Conservation (phyloP, 768 basidiomycete species). For the Suillus alpinus region DNA sequence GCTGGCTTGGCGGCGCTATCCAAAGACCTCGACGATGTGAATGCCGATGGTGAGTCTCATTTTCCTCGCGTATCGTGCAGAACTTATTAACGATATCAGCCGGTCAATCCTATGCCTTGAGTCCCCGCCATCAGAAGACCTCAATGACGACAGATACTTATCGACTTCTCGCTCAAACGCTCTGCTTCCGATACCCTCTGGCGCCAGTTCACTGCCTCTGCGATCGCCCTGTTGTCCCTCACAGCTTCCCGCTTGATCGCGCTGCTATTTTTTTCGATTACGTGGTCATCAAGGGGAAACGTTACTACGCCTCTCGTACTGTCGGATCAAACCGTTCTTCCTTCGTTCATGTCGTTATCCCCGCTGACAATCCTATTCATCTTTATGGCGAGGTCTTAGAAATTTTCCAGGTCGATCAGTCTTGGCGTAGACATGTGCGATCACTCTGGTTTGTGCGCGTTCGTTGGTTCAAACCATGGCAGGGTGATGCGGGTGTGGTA, state of each 20-base stretch:
- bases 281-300: slow-evolving; percentile 4
- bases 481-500: neutral
- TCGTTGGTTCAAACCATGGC: neutral
- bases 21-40: slow-evolving; percentile 20
- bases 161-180: neutral
- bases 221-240: too few relatives aligned
- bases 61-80: neutral
- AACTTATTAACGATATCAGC: neutral
- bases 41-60: slow-evolving; percentile 18
- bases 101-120: slow-evolving; percentile 1
- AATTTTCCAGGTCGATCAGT: slow-evolving; percentile 5
- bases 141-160: neutral
- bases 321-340: neutral
- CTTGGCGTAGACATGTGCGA: neutral
- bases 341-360: neutral
- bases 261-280: slow-evolving; percentile 1
- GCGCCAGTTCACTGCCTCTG: too few relatives aligned
- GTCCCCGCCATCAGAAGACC: slow-evolving; percentile 3
- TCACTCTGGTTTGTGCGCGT: slow-evolving; percentile 1
- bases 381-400: slow-evolving; percentile 3
- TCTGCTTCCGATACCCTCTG: neutral
- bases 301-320: neutral
- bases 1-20: slow-evolving; percentile 10
- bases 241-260: too few relatives aligned
- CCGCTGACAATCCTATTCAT: neutral